Conservation (phyloP, 768 basidiomycete species). For the Russula griseocarnosa region DNA sequence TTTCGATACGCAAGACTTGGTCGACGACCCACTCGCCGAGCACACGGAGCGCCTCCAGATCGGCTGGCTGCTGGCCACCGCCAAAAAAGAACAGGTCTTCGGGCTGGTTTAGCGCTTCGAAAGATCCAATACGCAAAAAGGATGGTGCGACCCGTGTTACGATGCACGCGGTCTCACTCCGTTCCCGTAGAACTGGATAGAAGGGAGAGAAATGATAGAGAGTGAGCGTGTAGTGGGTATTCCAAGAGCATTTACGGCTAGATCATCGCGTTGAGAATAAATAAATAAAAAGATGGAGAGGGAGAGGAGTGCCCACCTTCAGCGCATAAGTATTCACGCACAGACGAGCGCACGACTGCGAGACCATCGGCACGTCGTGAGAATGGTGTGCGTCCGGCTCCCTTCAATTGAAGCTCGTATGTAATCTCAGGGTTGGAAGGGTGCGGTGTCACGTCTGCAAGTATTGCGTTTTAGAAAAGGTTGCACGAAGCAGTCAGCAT, state of each 20-base stretch:
- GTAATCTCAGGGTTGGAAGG: slow-evolving; percentile 49
- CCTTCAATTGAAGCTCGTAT: slow-evolving; percentile 93
- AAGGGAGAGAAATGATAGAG: slow-evolving; percentile 69
- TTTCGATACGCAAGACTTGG: slow-evolving; percentile 51
- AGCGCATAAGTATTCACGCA: slow-evolving; percentile 89
- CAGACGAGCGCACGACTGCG: slow-evolving; percentile 90
- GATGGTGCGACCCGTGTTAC: slow-evolving; percentile 81
- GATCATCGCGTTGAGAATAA: neutral
- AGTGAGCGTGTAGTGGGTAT: slow-evolving; percentile 90
- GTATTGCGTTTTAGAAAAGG: neutral
- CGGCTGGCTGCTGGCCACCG: slow-evolving; percentile 68
- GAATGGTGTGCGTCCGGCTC: slow-evolving; percentile 91
- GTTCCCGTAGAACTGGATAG: slow-evolving; percentile 73
- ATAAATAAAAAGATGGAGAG: neutral
- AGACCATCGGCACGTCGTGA: slow-evolving; percentile 90
- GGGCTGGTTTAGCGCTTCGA: slow-evolving; percentile 80
- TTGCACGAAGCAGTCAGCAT: neutral
- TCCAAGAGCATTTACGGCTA: slow-evolving; percentile 71
- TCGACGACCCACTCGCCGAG: slow-evolving; percentile 72
- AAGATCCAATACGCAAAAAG: slow-evolving; percentile 88
- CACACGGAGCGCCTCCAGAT: slow-evolving; percentile 69
- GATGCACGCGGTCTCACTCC: slow-evolving; percentile 64
- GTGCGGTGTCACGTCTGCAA: slow-evolving; percentile 71
- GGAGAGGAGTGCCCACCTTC: slow-evolving; percentile 57
- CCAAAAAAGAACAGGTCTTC: slow-evolving; percentile 62